Evolutionary conservation across 2,329 filamentous ascomycete species (phyloP).

Genomic region (Curvularia sp.): DNA sequence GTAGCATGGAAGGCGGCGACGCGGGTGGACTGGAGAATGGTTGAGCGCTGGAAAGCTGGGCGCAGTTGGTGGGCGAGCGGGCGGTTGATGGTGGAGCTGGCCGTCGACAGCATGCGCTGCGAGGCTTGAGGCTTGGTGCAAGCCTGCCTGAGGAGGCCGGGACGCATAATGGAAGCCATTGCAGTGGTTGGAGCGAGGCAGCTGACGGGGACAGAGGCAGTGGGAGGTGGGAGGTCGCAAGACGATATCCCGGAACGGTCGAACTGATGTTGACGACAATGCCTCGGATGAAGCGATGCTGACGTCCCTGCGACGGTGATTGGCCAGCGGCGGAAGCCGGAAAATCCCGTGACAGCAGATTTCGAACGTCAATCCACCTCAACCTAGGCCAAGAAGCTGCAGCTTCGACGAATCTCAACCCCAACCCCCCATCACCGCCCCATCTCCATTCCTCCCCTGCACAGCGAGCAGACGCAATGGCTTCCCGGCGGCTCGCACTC

Average conservation of each 20-base stretch:
- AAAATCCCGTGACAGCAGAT: slow-evolving; percentile 32
- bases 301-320: slow-evolving; percentile 27
- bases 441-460: slow-evolving; percentile 34
- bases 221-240: slow-evolving; percentile 9
- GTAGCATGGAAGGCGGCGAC: slow-evolving; percentile 88
- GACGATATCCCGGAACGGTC: slow-evolving; percentile 17
- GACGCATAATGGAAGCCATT: slow-evolving; percentile 63
- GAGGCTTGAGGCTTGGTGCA: slow-evolving; percentile 49
- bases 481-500: slow-evolving; percentile 95
- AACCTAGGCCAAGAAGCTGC: slow-evolving; percentile 33
- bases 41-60: slow-evolving; percentile 52
- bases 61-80: slow-evolving; percentile 47
- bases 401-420: slow-evolving; percentile 36
- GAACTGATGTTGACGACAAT: slow-evolving; percentile 25
- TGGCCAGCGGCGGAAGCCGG: slow-evolving; percentile 29
- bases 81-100: slow-evolving; percentile 47
- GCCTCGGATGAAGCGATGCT: slow-evolving; percentile 29
- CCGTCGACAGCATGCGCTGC: slow-evolving; percentile 55
- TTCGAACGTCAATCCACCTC: slow-evolving; percentile 34
- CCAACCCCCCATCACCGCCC: slow-evolving; percentile 37
- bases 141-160: slow-evolving; percentile 58
- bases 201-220: slow-evolving; percentile 17
- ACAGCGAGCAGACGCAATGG: slow-evolving; percentile 67
- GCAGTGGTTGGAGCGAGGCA: slow-evolving; percentile 22
- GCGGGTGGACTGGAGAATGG: slow-evolving; percentile 54